phyloP scores from a whole-genome alignment of 2,329 filamentous ascomycete species.

The Pseudogymnoascus sp. region DNA sequence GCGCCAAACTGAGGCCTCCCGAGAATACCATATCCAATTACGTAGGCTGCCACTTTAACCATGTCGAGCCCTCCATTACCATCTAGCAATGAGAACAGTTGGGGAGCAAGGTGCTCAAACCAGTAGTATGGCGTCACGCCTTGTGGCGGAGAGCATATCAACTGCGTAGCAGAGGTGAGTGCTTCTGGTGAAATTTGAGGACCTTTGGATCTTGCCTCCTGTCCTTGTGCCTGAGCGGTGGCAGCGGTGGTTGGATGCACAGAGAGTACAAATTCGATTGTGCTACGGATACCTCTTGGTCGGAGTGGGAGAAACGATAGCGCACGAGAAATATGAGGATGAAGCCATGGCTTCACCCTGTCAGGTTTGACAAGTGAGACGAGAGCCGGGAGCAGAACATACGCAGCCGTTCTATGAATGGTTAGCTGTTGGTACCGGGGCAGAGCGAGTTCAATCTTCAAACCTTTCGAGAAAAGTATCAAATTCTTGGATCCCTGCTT shows the following conservation, averaged over 20 bases:
- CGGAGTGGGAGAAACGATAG: conserved; percentile 56
- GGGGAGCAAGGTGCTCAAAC: conserved; percentile 53
- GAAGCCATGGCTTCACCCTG: conserved; percentile 53
- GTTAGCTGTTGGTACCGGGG: not conserved
- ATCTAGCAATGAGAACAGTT: conserved; percentile 56
- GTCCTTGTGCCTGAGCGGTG: not conserved
- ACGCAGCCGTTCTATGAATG: conserved; percentile 35
- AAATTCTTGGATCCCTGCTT: not conserved
- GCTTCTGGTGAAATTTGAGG: conserved; percentile 63
- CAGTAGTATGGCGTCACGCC: conserved; percentile 44
- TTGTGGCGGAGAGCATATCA: conserved; percentile 54
- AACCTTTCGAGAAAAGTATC: not conserved
- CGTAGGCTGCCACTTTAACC: conserved; percentile 51
- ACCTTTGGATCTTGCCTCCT: conserved; percentile 36
- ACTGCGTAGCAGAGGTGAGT: conserved; percentile 52
- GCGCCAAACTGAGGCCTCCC: conserved; percentile 57
- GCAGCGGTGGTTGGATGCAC: conserved; percentile 45
- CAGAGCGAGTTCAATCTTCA: not conserved
- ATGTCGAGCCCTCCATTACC: conserved; percentile 51
- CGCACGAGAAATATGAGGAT: conserved; percentile 46
- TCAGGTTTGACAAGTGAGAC: conserved; percentile 58
- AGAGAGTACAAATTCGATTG: conserved; percentile 64
- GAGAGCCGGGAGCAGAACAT: conserved; percentile 52
- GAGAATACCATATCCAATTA: conserved; percentile 60
- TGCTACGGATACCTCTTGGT: conserved; percentile 56